A percentile compares a stretch with the other conserved stretches of the same genome.
Evolutionary conservation across 495 filamentous ascomycete genomes (phyloP).

Genomic region (Pyronema omphalodes): DNA sequence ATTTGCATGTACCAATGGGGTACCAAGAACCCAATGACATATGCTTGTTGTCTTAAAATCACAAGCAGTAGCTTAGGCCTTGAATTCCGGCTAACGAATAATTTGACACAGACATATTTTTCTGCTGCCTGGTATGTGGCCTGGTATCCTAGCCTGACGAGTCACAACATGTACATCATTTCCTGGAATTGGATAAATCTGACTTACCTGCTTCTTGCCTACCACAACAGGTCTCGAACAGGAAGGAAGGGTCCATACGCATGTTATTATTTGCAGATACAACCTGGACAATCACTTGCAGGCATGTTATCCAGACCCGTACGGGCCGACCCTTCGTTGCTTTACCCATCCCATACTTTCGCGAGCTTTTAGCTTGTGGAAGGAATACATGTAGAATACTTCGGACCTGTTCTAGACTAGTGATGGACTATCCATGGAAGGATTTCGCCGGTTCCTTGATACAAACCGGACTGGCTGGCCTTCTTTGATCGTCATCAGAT

Average conservation of each 20-base stretch:
- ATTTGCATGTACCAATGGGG: too few species aligned
- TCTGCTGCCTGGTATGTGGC: conserved; percentile 19
- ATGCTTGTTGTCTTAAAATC: too few species aligned
- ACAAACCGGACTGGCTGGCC: background rate
- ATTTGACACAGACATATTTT: conserved; percentile 12
- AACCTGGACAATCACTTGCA: conserved; percentile 17
- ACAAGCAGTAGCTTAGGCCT: background rate
- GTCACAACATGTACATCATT: background rate
- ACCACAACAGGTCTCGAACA: conserved; percentile 18
- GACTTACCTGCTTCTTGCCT: conserved; percentile 4
- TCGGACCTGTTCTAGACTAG: too few species aligned
- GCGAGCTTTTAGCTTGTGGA: background rate
- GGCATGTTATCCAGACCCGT: conserved; percentile 12
- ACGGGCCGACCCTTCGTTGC: background rate
- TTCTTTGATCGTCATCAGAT: background rate
- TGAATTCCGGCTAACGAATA: conserved; percentile 9
- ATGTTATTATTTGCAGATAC: conserved; percentile 16
- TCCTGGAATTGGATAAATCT: background rate
- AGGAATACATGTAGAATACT: too few species aligned
- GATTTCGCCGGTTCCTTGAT: background rate
- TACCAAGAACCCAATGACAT: too few species aligned
- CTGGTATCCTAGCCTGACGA: background rate
- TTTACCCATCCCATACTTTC: background rate
- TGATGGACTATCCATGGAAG: background rate
- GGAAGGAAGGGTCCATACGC: conserved; percentile 22